Percentiles rank a stretch among this genome's conserved stretches.
Conservation (phyloP, 1,284 basidiomycete species). For the Rhodotorula sp. region DNA sequence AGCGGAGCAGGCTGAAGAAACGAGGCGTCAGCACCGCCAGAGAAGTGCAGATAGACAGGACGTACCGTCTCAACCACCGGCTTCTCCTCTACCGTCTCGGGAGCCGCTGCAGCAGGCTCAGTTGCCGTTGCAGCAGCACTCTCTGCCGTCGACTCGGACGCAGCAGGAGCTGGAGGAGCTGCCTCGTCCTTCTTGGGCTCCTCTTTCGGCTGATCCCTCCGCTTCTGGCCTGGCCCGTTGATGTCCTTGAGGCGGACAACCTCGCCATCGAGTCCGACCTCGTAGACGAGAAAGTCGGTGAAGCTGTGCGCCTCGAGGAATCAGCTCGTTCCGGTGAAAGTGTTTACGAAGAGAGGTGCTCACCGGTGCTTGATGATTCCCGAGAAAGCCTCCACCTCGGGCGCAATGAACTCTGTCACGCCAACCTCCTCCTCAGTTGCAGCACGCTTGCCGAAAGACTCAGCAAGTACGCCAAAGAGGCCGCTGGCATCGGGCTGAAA, state of each 20-base stretch:
- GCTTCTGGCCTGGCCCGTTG: conserved; percentile 57
- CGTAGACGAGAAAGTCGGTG: conserved; percentile 89
- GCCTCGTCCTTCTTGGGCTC: neutral
- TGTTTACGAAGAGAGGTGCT: conserved; percentile 37
- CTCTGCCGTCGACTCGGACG: neutral
- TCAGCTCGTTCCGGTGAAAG: neutral
- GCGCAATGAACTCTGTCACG: conserved; percentile 81
- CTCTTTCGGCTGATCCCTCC: neutral
- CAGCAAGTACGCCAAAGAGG: conserved; percentile 14
- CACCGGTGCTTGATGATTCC: conserved; percentile 95
- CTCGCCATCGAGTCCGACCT: conserved; percentile 76
- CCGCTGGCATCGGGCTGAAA: conserved; percentile 4
- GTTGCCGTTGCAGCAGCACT: neutral
- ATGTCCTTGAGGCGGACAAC: conserved; percentile 77
- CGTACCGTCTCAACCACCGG: conserved; percentile 7
- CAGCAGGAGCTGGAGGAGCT: neutral
- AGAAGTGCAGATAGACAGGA: too few species aligned
- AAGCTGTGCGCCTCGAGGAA: conserved; percentile 62
- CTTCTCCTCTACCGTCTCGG: neutral
- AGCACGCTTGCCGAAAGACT: conserved; percentile 18
- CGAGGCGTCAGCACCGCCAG: too few species aligned
- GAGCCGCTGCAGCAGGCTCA: neutral
- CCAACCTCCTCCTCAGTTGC: conserved; percentile 75
- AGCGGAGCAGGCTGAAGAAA: neutral
- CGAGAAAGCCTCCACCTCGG: conserved; percentile 68